Base-by-base conservation (phyloP, 345 rosid species). In the Atalantia buxifolia region DNA sequence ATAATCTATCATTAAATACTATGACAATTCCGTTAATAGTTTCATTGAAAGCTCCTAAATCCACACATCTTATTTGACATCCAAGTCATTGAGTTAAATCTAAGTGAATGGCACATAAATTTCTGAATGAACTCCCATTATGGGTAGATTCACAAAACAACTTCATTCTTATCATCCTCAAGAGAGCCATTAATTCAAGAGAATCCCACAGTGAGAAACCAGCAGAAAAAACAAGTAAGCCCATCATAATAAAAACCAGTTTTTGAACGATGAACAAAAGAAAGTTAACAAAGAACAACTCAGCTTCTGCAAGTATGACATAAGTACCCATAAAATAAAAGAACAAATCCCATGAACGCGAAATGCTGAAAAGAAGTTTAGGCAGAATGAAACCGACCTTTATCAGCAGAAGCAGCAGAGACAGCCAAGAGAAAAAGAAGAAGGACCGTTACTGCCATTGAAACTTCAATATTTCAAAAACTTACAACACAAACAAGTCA, bases 391-490 rank as follows among this genome's bases (percentile, higher is more conserved):
- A 74, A 69, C 84, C 72, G 45, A 82, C 90, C 89, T 82, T 87
- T 86, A 67, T 81, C 83, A 35, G 89, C 85, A 66, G 83, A 82
- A 81, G 79, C 88, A 25, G 74, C 57, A 69, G 88, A 80, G 9
- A 76, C 81, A 30, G 73, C 19, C 72, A 85, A 62, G 28, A 78
- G 71, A 18, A 80, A 63, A 71, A 85, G 48, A 30, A 89, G 78
- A 63, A 78, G 79, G 50, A 82, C 66, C 28, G 83, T 42, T 63
- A 69, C 48, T 62, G 84, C 84, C 89, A 89, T 81, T 77, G 33
- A 75, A 35, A 53, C 76, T 45, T 76, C 76, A 76, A 68, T 73
- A 83, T 80, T 74, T 72, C 78, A 77, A 78, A 80, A 86, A 75
- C 78, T 76, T n/a, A 76, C 81, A 74, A 13, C 62, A 25, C 57